phyloP scores from a whole-genome alignment of 306 rosid species.

The Spatholobus suberectus region DNA sequence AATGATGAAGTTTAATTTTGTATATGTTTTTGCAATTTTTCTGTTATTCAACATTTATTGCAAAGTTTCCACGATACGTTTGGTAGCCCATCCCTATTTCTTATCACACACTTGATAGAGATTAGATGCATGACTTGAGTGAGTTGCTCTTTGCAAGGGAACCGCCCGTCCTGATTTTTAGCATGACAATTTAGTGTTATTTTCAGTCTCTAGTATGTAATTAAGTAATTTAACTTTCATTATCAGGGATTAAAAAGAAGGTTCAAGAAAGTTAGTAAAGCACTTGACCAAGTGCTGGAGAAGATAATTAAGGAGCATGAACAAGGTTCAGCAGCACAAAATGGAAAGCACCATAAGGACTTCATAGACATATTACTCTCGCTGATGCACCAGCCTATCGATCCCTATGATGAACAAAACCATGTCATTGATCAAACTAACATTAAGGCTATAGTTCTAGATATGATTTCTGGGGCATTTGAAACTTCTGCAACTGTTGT shows the following conservation, averaged over 20 bases:
- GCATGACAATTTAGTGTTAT: background rate
- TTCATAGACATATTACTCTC: constrained; percentile 44
- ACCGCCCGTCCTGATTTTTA: background rate
- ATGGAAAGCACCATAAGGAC: background rate
- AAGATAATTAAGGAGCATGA: constrained; percentile 48
- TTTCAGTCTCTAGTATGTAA: background rate
- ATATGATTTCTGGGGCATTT: constrained; percentile 48
- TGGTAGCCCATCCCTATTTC: no score
- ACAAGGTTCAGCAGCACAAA: background rate
- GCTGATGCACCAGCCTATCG: constrained; percentile 33
- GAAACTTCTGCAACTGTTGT: constrained; percentile 35
- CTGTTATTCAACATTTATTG: background rate
- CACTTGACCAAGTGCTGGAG: constrained; percentile 38
- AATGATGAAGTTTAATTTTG: no score
- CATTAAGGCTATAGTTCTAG: constrained; percentile 51
- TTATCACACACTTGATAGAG: background rate
- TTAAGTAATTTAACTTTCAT: background rate
- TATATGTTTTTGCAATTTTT: no score
- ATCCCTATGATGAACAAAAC: constrained; percentile 34
- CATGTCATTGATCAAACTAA: constrained; percentile 34
- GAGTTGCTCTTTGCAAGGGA: background rate
- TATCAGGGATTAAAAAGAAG: constrained; percentile 2
- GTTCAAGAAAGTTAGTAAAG: constrained; percentile 25
- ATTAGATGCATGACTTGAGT: background rate
- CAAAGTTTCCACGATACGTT: background rate